Conservation (phyloP, 2,329 filamentous ascomycete genomes). For the Hymenotorrendiella dingleyae region DNA sequence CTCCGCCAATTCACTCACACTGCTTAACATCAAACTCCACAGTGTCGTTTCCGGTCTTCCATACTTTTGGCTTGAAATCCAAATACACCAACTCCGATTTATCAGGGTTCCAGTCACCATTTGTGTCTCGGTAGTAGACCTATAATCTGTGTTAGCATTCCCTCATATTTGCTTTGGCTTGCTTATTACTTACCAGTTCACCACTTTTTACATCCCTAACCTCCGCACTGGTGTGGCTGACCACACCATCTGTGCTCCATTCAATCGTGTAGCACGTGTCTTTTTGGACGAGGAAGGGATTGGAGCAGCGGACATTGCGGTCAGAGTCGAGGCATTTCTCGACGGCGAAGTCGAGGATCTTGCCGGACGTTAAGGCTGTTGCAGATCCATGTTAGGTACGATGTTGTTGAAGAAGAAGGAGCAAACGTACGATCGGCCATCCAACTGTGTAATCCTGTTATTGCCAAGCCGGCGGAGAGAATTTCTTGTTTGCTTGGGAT, state of each 20-base stretch:
- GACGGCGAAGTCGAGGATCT: slow-evolving; percentile 37
- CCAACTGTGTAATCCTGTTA: not conserved
- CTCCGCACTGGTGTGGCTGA: slow-evolving; percentile 38
- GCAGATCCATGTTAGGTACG: slow-evolving; percentile 7
- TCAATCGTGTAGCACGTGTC: slow-evolving; percentile 36
- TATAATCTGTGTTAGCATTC: slow-evolving; percentile 13
- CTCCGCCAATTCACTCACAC: slow-evolving; percentile 24
- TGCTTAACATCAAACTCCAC: slow-evolving; percentile 38
- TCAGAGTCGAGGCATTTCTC: slow-evolving; percentile 37
- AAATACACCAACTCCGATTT: slow-evolving; percentile 40
- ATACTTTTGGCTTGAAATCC: slow-evolving; percentile 42
- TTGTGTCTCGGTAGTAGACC: slow-evolving; percentile 40
- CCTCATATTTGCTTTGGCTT: not conserved
- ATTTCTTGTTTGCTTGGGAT: slow-evolving; percentile 22
- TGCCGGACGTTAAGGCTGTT: slow-evolving; percentile 28
- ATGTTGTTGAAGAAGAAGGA: not conserved
- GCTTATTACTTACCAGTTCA: slow-evolving; percentile 21
- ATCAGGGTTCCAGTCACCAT: slow-evolving; percentile 40
- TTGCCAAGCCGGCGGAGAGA: slow-evolving; percentile 19
- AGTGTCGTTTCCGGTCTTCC: slow-evolving; percentile 38
- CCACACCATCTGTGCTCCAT: slow-evolving; percentile 34
- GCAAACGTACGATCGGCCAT: not conserved
- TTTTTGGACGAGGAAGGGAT: slow-evolving; percentile 36
- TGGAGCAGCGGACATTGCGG: slow-evolving; percentile 29
- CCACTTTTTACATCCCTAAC: slow-evolving; percentile 33